Evolutionary conservation across 1,139 yeast species (phyloP), one percentile per base, ranked within the genome.

Genomic region (Kazachstania sp.): DNA sequence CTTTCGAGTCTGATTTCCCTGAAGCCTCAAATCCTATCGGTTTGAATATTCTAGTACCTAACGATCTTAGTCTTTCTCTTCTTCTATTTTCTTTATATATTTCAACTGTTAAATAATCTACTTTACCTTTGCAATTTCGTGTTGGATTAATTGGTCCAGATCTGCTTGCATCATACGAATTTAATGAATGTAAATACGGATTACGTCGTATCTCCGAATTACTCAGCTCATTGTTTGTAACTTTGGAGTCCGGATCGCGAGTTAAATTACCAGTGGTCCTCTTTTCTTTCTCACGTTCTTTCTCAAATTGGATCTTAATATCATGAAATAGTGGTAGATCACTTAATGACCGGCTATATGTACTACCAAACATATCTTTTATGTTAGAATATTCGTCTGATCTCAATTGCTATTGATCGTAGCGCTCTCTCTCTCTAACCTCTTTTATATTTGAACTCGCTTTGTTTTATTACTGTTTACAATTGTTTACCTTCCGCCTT

Each of bases 11-110:
- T 7, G 28, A 23, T 23, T 23, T 38, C 19, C 20, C 15, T 5
- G 3, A 59, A 28, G 53, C 54, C 4, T 47, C 51, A 9, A 60
- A 48, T 9, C 67, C 67, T 28, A 63, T 53, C 2, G 66, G 64
- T 35, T 51, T 49, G 11, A 63, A 49, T 31, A 43, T 39, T 34
- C 54, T 49, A 50, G 53, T 49, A 1, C 67, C 67, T 11, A 59
- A 34, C 16, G 51, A 51, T 23, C 59, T 42, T 31, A 58, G 51
- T 29, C 49, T 46, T 12, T 47, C 40, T 31, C 49, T 28, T 36
- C 50, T 43, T 28, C 41, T 45, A 23, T 29, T 19, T 23, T 43
- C 47, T 41, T 46, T 16, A 38, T 9, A 11, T 16, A 39, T 7
- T 19, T 39, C 36, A 2, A 39, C 29, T 18, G n/a, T 19, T 13